Evolutionary conservation across 78 protist genomes (phyloP).

Genomic region (slime mould (Dictyostelium discoideum)): DNA sequence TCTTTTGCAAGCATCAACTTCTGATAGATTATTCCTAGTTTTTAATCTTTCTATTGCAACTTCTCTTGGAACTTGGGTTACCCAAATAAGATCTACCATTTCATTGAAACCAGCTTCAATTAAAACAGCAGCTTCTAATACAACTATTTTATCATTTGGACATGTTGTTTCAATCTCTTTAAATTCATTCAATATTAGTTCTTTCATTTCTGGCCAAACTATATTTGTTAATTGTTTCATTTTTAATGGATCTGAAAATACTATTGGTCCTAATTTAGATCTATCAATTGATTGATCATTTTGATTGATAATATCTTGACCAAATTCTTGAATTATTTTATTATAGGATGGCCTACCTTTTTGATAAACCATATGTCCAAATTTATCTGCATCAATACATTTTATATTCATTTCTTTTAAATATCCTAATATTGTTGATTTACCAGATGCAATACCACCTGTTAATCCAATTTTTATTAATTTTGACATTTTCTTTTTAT

Average conservation of each 20-base stretch:
- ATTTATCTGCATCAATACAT: slow-evolving; percentile 68
- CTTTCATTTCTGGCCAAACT: slow-evolving; percentile 70
- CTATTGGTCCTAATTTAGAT: slow-evolving; percentile 66
- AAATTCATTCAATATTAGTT: slow-evolving; percentile 24
- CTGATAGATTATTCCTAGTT: slow-evolving; percentile 29
- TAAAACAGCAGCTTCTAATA: slow-evolving; percentile 71
- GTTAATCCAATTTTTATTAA: slow-evolving; percentile 68
- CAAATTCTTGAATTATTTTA: slow-evolving; percentile 29
- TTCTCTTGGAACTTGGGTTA: slow-evolving; percentile 19
- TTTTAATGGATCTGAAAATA: slow-evolving; percentile 25
- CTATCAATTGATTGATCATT: slow-evolving; percentile 50
- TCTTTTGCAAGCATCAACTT: slow-evolving; percentile 26
- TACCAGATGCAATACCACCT: slow-evolving; percentile 72
- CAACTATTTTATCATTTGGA: slow-evolving; percentile 32
- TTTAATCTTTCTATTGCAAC: slow-evolving; percentile 27
- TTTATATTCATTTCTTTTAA: slow-evolving; percentile 25
- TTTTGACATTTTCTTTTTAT: background rate
- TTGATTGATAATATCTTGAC: slow-evolving; percentile 1
- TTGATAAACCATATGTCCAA: slow-evolving; percentile 44
- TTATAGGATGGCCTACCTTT: slow-evolving; percentile 17
- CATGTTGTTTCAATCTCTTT: background rate
- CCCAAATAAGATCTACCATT: slow-evolving; percentile 59
- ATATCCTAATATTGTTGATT: slow-evolving; percentile 47
- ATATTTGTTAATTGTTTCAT: slow-evolving; percentile 37
- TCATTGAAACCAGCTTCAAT: slow-evolving; percentile 55